Conservation (phyloP, 305 asterid genomes). For the Solanum hybrid region DNA sequence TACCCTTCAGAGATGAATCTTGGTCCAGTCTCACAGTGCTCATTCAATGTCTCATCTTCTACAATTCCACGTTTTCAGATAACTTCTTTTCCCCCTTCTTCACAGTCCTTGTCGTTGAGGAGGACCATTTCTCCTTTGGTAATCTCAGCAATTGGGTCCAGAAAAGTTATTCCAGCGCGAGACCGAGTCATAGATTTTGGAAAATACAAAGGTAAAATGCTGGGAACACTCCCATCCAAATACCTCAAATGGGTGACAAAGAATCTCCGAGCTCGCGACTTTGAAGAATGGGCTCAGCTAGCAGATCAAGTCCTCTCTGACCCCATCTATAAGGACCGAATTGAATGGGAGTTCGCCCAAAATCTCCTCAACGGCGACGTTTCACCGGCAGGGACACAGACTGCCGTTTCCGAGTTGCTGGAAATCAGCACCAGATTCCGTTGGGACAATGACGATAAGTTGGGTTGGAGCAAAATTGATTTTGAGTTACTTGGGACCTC, state of each 20-base stretch:
- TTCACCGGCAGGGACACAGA: not conserved
- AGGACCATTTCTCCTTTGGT: not conserved
- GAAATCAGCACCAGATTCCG: slow-evolving; percentile 65
- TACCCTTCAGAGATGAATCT: not conserved
- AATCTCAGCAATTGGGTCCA: not conserved
- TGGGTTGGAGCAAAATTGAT: slow-evolving; percentile 63
- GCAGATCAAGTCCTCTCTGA: slow-evolving; percentile 66
- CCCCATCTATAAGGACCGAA: slow-evolving; percentile 56
- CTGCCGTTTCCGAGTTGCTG: slow-evolving; percentile 42
- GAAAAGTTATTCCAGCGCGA: slow-evolving; percentile 29
- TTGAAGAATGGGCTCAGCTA: slow-evolving; percentile 65
- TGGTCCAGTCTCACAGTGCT: not conserved
- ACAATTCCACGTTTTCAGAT: not conserved
- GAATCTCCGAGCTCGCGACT: slow-evolving; percentile 57
- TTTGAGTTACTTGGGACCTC: slow-evolving; percentile 71
- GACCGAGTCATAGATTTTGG: slow-evolving; percentile 68
- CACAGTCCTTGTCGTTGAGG: not conserved
- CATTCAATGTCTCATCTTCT: not conserved
- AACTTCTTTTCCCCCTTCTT: not conserved
- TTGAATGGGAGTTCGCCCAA: slow-evolving; percentile 82
- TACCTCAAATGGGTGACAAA: slow-evolving; percentile 73
- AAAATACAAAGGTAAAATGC: slow-evolving; percentile 61
- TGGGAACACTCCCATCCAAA: slow-evolving; percentile 66
- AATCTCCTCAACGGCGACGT: slow-evolving; percentile 43
- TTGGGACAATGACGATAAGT: slow-evolving; percentile 70